phyloP scores from a whole-genome alignment of 1,284 basidiomycete genomes.

The Cerrena zonata region DNA sequence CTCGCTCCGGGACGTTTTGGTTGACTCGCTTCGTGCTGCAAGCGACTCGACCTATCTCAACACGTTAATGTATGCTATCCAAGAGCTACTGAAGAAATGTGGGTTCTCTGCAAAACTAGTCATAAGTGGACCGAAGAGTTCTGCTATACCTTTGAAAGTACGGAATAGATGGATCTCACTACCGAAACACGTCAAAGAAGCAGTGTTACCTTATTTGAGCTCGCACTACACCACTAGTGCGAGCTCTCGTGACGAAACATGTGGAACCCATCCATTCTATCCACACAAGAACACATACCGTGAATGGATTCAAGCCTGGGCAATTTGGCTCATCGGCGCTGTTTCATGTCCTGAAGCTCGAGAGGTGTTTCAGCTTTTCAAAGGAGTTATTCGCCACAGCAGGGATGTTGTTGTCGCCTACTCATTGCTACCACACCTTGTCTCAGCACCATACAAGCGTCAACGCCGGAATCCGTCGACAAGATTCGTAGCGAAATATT shows the following conservation, averaged over 20 bases:
- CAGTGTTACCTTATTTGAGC: slow-evolving; percentile 82
- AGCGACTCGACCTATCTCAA: slow-evolving; percentile 91
- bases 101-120: slow-evolving; percentile 76
- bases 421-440: slow-evolving; percentile 86
- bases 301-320: slow-evolving; percentile 95
- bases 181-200: slow-evolving; percentile 83
- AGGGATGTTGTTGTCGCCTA: slow-evolving; percentile 90
- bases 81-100: slow-evolving; percentile 87
- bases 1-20: slow-evolving; percentile 81
- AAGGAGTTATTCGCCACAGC: slow-evolving; percentile 75
- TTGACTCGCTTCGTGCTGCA: slow-evolving; percentile 88
- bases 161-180: slow-evolving; percentile 74
- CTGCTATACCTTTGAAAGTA: slow-evolving; percentile 55
- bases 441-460: slow-evolving; percentile 84
- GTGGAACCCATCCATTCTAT: slow-evolving; percentile 71
- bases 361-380: slow-evolving; percentile 69
- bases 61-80: slow-evolving; percentile 86
- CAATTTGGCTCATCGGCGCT: slow-evolving; percentile 74
- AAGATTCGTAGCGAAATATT: slow-evolving; percentile 76
- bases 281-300: slow-evolving; percentile 73
- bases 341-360: slow-evolving; percentile 53
- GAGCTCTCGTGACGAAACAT: slow-evolving; percentile 11
- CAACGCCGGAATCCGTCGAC: slow-evolving; percentile 53
- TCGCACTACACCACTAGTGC: slow-evolving; percentile 54
- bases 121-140: slow-evolving; percentile 39